Conservation (phyloP, 2,329 filamentous ascomycete genomes). For the Trichoderma atroviride region DNA sequence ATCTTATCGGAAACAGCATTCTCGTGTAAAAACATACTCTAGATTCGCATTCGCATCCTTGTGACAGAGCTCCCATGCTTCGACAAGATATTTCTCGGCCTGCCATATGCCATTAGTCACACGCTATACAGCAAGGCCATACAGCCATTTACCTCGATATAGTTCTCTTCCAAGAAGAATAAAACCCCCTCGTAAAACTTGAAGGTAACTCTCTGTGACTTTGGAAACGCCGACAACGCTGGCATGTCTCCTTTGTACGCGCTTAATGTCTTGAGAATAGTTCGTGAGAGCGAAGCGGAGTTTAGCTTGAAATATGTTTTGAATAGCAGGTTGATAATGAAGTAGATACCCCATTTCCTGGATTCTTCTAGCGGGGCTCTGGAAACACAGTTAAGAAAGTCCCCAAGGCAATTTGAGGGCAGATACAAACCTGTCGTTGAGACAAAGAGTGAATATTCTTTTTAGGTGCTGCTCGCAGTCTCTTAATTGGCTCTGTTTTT, state of each 20-base stretch:
- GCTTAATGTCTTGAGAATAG: slow-evolving; percentile 80
- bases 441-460: slow-evolving; percentile 85
- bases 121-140: background rate
- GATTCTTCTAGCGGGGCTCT: slow-evolving; percentile 85
- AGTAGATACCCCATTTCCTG: slow-evolving; percentile 97
- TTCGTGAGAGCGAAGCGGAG: slow-evolving; percentile 84
- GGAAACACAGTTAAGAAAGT: slow-evolving; percentile 21
- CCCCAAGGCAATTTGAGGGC: background rate
- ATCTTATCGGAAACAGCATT: background rate
- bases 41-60: slow-evolving; percentile 72
- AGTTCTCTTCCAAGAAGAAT: slow-evolving; percentile 93
- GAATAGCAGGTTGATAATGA: slow-evolving; percentile 91
- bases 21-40: slow-evolving; percentile 63
- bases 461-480: slow-evolving; percentile 91
- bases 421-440: slow-evolving; percentile 76
- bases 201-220: slow-evolving; percentile 90
- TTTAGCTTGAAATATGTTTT: slow-evolving; percentile 98
- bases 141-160: slow-evolving; percentile 61
- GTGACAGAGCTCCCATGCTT: slow-evolving; percentile 83
- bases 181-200: slow-evolving; percentile 95
- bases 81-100: slow-evolving; percentile 78
- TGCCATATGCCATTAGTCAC: slow-evolving; percentile 37
- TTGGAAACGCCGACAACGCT: slow-evolving; percentile 75
- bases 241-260: slow-evolving; percentile 82
- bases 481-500: slow-evolving; percentile 83